Evolutionary conservation across 177 flowering plant species (phyloP), one percentile per base, ranked within the genome.

Genomic region (Tripterygium wilfordii): DNA sequence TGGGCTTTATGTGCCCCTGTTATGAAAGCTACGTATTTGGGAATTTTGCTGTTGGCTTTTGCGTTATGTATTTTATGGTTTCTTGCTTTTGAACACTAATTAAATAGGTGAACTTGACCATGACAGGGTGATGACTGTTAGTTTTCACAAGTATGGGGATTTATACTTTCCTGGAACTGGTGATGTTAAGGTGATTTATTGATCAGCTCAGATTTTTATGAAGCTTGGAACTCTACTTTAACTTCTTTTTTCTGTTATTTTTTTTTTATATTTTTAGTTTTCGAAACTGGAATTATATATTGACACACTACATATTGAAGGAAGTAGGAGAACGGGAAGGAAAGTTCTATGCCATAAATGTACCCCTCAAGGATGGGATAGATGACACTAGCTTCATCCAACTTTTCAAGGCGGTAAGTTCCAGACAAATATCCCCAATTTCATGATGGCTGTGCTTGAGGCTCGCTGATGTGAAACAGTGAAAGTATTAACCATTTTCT

Each of bases 41-140:
- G n/a, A n/a, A n/a, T n/a, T n/a, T n/a, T n/a, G n/a, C n/a, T n/a
- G n/a, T n/a, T n/a, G n/a, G n/a, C n/a, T n/a, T n/a, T n/a, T n/a
- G n/a, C n/a, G n/a, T n/a, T n/a, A n/a, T n/a, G n/a, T n/a, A n/a
- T n/a, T n/a, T n/a, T n/a, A n/a, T n/a, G n/a, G n/a, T n/a, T n/a
- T 45, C 18, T 14, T 26, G 42, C 8, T 19, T 29, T 33, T 12
- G 43, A 32, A 23, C 40, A 38, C 44, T 29, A 49, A 27, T 39
- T 46, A 9, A 42, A 19, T 22, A 47, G 19, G 7, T 39, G 13
- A 17, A 50, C 19, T 50, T 74, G 36, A 22, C 12, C 42, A 53
- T 72, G 61, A 31, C 96, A 88, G 96, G 84, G 98, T 91, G 64
- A 91, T 88, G 98, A 91, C 96, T 29, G 89, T 91, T 45, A 91